These are phyloP conservation scores for Monosporozyma servazzii DNA, from an alignment of 805 yeast genomes.

Conservation along the genomic window DNA sequence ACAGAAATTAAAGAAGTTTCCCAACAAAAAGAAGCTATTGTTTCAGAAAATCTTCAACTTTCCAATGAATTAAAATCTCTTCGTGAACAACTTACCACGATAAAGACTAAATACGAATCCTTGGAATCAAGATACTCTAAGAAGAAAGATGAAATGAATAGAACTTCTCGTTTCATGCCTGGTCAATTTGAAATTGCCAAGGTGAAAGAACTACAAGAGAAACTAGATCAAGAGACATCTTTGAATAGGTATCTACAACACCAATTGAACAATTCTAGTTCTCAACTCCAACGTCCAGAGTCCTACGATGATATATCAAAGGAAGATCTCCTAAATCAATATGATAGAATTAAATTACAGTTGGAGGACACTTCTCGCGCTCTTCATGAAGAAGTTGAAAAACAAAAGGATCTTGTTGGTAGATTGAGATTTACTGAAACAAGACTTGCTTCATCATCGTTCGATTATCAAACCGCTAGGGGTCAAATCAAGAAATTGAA, in stretches of 20 bases:
- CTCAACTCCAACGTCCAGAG: background rate
- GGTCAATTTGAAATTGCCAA: constrained; percentile 22
- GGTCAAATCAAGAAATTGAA: constrained; percentile 35
- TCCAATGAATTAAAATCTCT: constrained; percentile 21
- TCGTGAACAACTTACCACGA: constrained; percentile 19
- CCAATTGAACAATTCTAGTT: constrained; percentile 7
- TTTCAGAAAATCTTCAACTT: constrained; percentile 23
- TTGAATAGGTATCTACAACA: constrained; percentile 25
- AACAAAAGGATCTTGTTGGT: constrained; percentile 39
- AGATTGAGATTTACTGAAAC: constrained; percentile 54
- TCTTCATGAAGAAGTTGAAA: constrained; percentile 38
- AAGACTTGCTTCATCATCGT: constrained; percentile 55
- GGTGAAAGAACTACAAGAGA: constrained; percentile 31
- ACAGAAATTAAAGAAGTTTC: constrained; percentile 22
- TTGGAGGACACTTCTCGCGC: constrained; percentile 44
- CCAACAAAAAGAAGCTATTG: constrained; percentile 26
- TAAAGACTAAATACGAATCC: constrained; percentile 24
- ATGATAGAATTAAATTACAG: constrained; percentile 40
- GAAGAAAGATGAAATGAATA: constrained; percentile 27
- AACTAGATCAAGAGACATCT: constrained; percentile 25
- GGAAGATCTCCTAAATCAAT: constrained; percentile 16
- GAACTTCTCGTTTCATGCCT: background rate
- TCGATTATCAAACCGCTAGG: constrained; percentile 43
- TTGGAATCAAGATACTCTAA: constrained; percentile 1
- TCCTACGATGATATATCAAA: constrained; percentile 9